These are phyloP conservation scores for Akanthomyces muscarius DNA, from an alignment of 2,329 filamentous ascomycete genomes.

Conservation along the genomic window DNA sequence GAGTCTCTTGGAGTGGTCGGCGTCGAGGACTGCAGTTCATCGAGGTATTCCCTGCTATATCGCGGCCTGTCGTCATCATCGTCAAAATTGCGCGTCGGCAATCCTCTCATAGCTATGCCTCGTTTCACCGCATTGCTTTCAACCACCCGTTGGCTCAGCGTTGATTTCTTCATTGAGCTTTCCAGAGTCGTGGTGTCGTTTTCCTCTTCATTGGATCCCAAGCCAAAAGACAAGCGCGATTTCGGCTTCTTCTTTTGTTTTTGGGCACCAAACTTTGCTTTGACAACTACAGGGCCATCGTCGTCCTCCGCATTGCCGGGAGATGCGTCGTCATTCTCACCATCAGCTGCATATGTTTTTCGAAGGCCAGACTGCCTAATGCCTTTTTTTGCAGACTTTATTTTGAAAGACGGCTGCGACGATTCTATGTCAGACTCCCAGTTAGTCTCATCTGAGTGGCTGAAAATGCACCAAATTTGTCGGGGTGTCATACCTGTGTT, in stretches of 20 bases:
- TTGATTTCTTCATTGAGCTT: constrained; percentile 62
- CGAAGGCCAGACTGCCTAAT: constrained; percentile 56
- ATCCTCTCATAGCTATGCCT: constrained; percentile 40
- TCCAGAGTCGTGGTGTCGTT: constrained; percentile 40
- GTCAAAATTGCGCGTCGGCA: constrained; percentile 55
- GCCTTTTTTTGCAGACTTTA: constrained; percentile 47
- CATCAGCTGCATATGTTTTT: constrained; percentile 49
- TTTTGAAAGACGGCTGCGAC: constrained; percentile 35
- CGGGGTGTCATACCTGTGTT: constrained; percentile 36
- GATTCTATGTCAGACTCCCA: constrained; percentile 26
- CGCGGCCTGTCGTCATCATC: constrained; percentile 66
- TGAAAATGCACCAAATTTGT: background rate
- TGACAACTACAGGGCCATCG: constrained; percentile 45
- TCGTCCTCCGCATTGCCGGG: constrained; percentile 41
- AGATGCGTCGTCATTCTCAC: constrained; percentile 31
- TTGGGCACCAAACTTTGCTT: constrained; percentile 45
- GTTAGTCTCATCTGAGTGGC: constrained; percentile 13
- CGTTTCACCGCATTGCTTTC: constrained; percentile 64
- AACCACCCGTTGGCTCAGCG: constrained; percentile 58
- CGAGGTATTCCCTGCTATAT: constrained; percentile 83
- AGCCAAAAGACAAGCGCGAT: constrained; percentile 73
- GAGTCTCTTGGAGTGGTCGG: constrained; percentile 73
- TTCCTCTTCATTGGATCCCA: constrained; percentile 48
- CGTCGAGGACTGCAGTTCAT: constrained; percentile 80
- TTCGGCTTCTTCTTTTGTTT: constrained; percentile 63